phyloP scores from a whole-genome alignment of 148 eudicot genomes.

The Persicaria maculosa region DNA sequence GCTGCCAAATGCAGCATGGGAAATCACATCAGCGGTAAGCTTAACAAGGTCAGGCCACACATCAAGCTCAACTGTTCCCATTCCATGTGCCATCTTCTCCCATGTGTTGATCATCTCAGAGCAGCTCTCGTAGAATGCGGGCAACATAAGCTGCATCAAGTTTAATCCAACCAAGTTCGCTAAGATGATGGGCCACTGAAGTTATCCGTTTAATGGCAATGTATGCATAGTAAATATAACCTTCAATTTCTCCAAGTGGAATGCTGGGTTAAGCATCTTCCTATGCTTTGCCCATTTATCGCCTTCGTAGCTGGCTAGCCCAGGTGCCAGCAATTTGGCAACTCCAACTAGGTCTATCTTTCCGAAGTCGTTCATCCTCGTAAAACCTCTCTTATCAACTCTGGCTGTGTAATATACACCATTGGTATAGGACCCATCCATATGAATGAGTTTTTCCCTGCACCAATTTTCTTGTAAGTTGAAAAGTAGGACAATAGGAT shows the following conservation, averaged over 20 bases:
- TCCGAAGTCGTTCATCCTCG: constrained; percentile 10
- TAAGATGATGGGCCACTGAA: not conserved
- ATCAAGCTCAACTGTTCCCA: too few species aligned
- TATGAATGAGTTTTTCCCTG: constrained; percentile 23
- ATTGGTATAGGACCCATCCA: constrained; percentile 29
- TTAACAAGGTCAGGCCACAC: too few species aligned
- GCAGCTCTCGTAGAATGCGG: too few species aligned
- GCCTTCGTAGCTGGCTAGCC: constrained; percentile 7
- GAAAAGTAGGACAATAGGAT: too few species aligned
- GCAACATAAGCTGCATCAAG: not conserved
- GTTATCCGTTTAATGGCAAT: not conserved
- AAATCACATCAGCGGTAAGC: too few species aligned
- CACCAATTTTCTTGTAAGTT: not conserved
- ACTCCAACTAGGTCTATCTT: constrained; percentile 12
- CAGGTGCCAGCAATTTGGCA: constrained; percentile 10
- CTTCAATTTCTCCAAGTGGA: constrained; percentile 31
- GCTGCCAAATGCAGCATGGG: too few species aligned
- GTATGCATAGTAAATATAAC: not conserved
- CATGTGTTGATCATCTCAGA: too few species aligned
- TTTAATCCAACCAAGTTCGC: not conserved
- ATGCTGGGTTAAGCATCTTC: constrained; percentile 32
- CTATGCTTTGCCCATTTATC: constrained; percentile 33
- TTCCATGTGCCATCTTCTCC: too few species aligned
- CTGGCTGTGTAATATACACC: constrained; percentile 20
- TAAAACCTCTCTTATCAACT: constrained; percentile 21